Evolutionary conservation across 306 rosid species (phyloP).

Genomic region (Carpinus fangiana): DNA sequence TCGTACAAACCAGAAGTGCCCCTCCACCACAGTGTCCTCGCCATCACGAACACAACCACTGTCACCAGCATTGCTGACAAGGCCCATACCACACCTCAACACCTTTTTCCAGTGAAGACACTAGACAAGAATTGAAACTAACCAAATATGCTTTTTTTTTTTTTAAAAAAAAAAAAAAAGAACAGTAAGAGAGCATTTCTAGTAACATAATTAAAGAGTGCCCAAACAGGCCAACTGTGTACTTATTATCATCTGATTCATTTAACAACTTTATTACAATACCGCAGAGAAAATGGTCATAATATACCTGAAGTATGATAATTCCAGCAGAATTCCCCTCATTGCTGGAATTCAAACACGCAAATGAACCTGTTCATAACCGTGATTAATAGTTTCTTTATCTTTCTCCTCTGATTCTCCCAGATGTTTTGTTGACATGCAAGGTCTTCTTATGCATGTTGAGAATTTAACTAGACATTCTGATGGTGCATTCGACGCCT

Average conservation of each 20-base stretch:
- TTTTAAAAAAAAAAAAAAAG: too few relatives aligned
- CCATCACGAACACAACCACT: background rate
- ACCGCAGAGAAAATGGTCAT: background rate
- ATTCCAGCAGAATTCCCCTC: background rate
- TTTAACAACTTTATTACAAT: conserved; percentile 2
- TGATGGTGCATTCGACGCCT: conserved; percentile 57
- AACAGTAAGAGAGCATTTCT: background rate
- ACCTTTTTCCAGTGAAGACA: background rate
- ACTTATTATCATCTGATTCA: background rate
- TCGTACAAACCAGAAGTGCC: background rate
- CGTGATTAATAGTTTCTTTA: background rate
- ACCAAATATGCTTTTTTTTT: background rate
- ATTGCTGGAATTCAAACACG: background rate
- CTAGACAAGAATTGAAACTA: background rate
- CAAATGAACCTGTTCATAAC: background rate
- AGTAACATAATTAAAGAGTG: background rate
- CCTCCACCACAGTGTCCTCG: background rate
- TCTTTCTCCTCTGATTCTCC: background rate
- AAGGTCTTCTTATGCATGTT: conserved; percentile 24
- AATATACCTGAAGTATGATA: background rate
- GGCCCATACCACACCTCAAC: background rate
- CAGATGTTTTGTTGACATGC: conserved; percentile 13
- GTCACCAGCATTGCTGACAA: background rate
- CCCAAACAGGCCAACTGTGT: background rate
- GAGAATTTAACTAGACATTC: conserved; percentile 32